phyloP scores from a whole-genome alignment of 2,329 filamentous ascomycete genomes.

The Leptodontidium sp. region DNA sequence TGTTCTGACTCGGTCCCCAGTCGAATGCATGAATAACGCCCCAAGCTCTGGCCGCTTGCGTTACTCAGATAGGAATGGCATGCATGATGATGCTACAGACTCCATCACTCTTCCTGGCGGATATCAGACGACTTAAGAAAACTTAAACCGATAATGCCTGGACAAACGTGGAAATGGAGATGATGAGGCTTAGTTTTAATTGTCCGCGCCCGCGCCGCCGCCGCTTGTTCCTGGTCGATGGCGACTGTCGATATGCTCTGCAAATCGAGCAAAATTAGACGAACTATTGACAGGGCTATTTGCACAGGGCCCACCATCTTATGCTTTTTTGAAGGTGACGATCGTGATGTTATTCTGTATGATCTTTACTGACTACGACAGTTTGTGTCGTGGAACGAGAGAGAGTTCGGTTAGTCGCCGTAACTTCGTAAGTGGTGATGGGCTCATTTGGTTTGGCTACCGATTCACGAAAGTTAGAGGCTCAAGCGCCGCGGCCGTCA shows the following conservation, averaged over 20 bases:
- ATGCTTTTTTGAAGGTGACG: slow-evolving; percentile 35
- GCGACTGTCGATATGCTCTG: background rate
- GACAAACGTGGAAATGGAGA: slow-evolving; percentile 37
- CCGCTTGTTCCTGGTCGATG: slow-evolving; percentile 18
- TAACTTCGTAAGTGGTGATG: background rate
- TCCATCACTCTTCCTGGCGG: slow-evolving; percentile 30
- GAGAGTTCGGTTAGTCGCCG: background rate
- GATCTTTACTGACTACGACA: background rate
- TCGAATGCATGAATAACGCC: slow-evolving; percentile 28
- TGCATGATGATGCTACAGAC: slow-evolving; percentile 40
- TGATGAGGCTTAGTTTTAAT: slow-evolving; percentile 27
- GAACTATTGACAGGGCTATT: slow-evolving; percentile 37
- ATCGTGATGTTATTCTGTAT: slow-evolving; percentile 26
- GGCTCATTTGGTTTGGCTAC: background rate
- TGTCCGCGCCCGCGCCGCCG: background rate
- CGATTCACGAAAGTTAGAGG: slow-evolving; percentile 16
- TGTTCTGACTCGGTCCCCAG: slow-evolving; percentile 27
- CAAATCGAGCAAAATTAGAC: slow-evolving; percentile 25
- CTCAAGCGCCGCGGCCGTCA: slow-evolving; percentile 20
- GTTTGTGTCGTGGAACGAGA: background rate
- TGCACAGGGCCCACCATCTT: slow-evolving; percentile 26
- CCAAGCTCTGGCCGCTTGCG: slow-evolving; percentile 34
- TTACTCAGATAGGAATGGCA: slow-evolving; percentile 31
- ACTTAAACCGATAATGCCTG: slow-evolving; percentile 25
- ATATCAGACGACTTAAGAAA: slow-evolving; percentile 26